Conservation (phyloP, 208 protist genomes). For the Leptomonas pyrrhocoris region DNA sequence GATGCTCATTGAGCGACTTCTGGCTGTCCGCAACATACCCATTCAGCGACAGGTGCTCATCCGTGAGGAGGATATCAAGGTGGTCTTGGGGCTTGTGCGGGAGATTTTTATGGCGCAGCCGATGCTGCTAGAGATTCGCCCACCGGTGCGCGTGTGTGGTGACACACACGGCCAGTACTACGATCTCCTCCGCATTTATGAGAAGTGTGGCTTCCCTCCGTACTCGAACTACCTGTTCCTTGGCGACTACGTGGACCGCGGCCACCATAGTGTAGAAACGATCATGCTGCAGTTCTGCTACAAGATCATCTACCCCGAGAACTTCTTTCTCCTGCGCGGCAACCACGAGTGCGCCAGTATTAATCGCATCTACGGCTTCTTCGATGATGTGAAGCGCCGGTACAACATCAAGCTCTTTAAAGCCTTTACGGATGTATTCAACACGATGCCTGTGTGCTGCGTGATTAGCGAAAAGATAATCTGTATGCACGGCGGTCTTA, state of each 20-base stretch:
- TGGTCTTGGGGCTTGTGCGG: conserved; percentile 59
- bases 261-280: conserved; percentile 96
- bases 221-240: conserved; percentile 99
- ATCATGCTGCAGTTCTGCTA: too few relatives aligned
- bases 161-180: conserved; percentile 99
- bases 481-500: conserved; percentile 99
- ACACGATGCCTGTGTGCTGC: conserved; percentile 99
- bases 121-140: conserved; percentile 87
- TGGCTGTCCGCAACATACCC: conserved; percentile 54
- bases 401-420: too few relatives aligned
- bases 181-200: conserved; percentile 98
- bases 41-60: conserved; percentile 77
- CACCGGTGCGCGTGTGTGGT: conserved; percentile 90
- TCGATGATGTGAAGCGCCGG: conserved; percentile 97
- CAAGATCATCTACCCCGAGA: conserved; percentile 97
- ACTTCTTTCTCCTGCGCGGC: conserved; percentile 99
- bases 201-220: conserved; percentile 99
- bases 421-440: conserved; percentile 99
- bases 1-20: conserved; percentile 75
- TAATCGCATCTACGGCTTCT: conserved; percentile 99
- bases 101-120: conserved; percentile 92
- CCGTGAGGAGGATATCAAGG: conserved; percentile 83
- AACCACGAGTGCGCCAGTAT: conserved; percentile 99
- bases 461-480: conserved; percentile 99
- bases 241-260: conserved; percentile 99